Evolutionary conservation across 1,284 basidiomycete species (phyloP), one percentile per base, ranked within the genome.

Genomic region (Neonothopanus nambi): DNA sequence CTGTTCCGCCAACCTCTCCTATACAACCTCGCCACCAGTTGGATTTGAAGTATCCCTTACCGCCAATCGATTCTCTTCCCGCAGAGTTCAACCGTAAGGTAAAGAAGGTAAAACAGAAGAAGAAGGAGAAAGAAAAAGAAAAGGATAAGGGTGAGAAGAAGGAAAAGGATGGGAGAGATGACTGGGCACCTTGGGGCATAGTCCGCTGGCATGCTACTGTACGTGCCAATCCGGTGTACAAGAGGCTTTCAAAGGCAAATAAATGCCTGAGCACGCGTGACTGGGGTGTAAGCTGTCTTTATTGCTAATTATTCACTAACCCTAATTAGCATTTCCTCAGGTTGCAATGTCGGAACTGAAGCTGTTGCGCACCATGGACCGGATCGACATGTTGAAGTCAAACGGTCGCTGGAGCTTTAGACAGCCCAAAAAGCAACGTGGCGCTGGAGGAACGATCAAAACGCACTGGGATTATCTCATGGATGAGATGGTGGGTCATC

Each of bases 381-480:
- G 89, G 6, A 87, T 99, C 49, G 95, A 99, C 57, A 71, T 77
- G 45, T 79, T 98, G 59, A 97, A 98, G 70, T 79, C 84, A 15
- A 79, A 81, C 12, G 89, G 87, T 1, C 77, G 84, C 26, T 99
- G 97, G 97, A 91, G 91, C 63, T 93, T 97, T 65, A 78, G 95
- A 44, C 97, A 99, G 65, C 93, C 94, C 1, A 98, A 97, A 74
- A 97, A 96, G 70, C 91, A 95, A 63, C 81, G 91, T 51, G 89
- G 86, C 7, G 73, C 87, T 13, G 93, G 93, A 7, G 83, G 86
- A 1, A 70, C 92, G 33, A 76, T 78, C 5, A 98, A 98, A 70
- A 84, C 89, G 0, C 95, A 98, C 63, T 96, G 94, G 93, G 97
- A 99, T 69, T 92, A 95, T 69, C 75, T 99, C 26, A 73, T 99